Conservation (phyloP, 257 asterid genomes). For the Primulina huaijiensis region DNA sequence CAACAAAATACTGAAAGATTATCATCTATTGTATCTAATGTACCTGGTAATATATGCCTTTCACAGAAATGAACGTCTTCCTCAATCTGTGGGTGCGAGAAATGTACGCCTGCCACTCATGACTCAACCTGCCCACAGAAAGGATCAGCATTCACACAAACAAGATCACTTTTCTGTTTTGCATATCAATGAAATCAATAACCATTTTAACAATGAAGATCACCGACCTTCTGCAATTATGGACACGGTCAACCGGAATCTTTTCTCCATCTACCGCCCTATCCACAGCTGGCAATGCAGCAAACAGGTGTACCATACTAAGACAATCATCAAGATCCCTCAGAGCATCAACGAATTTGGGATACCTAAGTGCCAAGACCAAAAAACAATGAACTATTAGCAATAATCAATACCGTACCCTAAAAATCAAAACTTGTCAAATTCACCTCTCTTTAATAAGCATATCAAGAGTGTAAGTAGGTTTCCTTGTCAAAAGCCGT, state of each 20-base stretch:
- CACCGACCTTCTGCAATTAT: conserved; percentile 78
- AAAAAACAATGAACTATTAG: conserved; percentile 11
- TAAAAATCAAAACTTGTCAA: neutral
- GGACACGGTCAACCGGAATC: conserved; percentile 74
- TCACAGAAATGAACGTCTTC: conserved; percentile 88
- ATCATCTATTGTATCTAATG: neutral
- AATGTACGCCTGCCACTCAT: conserved; percentile 96
- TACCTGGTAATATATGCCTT: conserved; percentile 97
- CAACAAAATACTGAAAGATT: conserved; percentile 14
- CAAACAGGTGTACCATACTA: conserved; percentile 93
- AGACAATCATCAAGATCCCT: conserved; percentile 96
- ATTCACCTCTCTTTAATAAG: conserved; percentile 76
- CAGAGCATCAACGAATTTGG: conserved; percentile 81
- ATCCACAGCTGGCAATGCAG: conserved; percentile 93
- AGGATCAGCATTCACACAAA: conserved; percentile 2
- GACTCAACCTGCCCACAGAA: conserved; percentile 67
- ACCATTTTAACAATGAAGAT: neutral
- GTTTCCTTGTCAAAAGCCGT: conserved; percentile 70
- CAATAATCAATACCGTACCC: neutral
- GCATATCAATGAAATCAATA: neutral
- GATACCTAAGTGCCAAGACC: conserved; percentile 53
- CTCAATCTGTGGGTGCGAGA: conserved; percentile 88
- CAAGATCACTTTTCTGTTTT: conserved; percentile 15
- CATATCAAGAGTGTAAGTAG: conserved; percentile 76
- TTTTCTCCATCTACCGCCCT: conserved; percentile 75